Evolutionary conservation across 2,329 filamentous ascomycete genomes (phyloP).

Genomic region (Colletotrichum tabaci): DNA sequence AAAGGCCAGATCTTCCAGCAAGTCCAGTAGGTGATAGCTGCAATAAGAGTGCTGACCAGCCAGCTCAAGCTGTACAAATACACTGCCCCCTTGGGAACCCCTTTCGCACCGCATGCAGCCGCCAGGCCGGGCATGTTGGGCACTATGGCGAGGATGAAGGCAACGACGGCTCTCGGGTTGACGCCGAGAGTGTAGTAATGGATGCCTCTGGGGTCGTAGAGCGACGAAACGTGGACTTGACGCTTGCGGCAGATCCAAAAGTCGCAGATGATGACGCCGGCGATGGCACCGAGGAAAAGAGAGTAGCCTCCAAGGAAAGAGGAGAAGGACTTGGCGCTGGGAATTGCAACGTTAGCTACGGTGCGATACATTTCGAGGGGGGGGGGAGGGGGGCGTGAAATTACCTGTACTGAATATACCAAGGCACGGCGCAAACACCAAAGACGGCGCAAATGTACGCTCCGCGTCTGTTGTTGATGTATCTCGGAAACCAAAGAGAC

Average conservation of each 20-base stretch:
- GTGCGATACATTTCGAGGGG: no score
- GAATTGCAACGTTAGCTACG: no score
- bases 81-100: constrained; percentile 35
- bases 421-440: constrained; percentile 41
- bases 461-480: constrained; percentile 66
- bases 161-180: constrained; percentile 50
- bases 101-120: constrained; percentile 43
- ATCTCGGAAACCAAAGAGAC: constrained; percentile 65
- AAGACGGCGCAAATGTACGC: constrained; percentile 54
- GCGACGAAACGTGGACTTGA: constrained; percentile 53
- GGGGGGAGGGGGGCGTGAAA: neutral
- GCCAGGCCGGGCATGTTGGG: constrained; percentile 46
- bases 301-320: constrained; percentile 54
- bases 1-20: constrained; percentile 28
- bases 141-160: constrained; percentile 50
- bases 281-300: constrained; percentile 56
- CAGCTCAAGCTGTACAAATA: constrained; percentile 47
- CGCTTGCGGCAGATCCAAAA: constrained; percentile 57
- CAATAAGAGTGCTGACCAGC: constrained; percentile 43
- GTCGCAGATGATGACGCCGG: constrained; percentile 54
- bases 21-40: constrained; percentile 38
- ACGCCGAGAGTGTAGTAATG: constrained; percentile 58
- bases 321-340: constrained; percentile 37
- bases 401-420: constrained; percentile 43
- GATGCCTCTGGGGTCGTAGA: constrained; percentile 55